Conservation (phyloP, 73 alveolate genomes). For the Paramecium sexaurelia region DNA sequence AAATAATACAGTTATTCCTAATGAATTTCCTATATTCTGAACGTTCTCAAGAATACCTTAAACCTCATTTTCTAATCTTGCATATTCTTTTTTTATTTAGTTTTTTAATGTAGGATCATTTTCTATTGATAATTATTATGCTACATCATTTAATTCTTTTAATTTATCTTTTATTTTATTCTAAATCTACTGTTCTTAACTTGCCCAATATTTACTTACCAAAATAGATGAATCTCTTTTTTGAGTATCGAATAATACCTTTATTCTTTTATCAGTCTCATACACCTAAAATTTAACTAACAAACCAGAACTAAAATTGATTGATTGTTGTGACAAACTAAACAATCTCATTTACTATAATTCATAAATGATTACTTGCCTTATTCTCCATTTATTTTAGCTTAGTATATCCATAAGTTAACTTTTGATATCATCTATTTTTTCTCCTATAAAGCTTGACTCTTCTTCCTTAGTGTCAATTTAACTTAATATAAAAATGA, state of each 20-base stretch:
- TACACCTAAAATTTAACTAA: not conserved
- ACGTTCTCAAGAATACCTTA: not conserved
- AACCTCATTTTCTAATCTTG: not conserved
- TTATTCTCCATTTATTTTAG: not conserved
- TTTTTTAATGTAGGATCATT: not conserved
- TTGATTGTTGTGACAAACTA: not conserved
- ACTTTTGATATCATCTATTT: not conserved
- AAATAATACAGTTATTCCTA: slow-evolving; percentile 25
- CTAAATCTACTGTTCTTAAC: not conserved
- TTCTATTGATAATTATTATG: not conserved
- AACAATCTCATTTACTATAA: not conserved
- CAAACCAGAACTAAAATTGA: not conserved
- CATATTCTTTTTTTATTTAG: not conserved
- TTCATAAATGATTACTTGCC: not conserved
- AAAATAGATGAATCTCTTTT: not conserved
- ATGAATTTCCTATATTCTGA: not conserved
- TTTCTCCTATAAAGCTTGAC: not conserved
- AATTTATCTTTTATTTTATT: not conserved
- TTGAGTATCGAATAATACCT: not conserved
- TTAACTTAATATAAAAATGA: not conserved
- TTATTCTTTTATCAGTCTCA: slow-evolving; percentile 30
- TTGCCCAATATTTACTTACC: not conserved
- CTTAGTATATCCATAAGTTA: not conserved
- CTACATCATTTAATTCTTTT: not conserved
- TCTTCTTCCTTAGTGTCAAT: not conserved